A percentile compares a stretch with the other conserved stretches of the same genome.
These are phyloP conservation scores for Ramularia endophylla DNA, from an alignment of 2,329 filamentous ascomycete genomes.

Conservation along the genomic window DNA sequence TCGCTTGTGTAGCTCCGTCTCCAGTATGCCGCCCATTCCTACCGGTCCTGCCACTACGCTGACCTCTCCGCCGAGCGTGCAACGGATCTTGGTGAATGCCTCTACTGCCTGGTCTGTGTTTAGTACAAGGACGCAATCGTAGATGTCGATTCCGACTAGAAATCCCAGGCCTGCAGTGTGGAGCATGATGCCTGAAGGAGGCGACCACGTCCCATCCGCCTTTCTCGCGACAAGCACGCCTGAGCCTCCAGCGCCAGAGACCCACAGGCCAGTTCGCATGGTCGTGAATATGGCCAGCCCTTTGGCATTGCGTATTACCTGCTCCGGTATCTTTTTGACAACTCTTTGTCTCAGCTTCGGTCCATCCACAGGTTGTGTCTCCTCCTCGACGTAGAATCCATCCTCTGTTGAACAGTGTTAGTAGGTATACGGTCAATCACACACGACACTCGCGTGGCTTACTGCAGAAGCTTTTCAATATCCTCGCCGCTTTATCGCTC, in stretches of 20 bases:
- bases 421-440: conserved; percentile 4
- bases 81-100: conserved; percentile 70
- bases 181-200: conserved; percentile 82
- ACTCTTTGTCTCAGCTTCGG: conserved; percentile 58
- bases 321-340: conserved; percentile 76
- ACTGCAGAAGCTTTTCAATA: conserved; percentile 87
- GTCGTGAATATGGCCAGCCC: conserved; percentile 92
- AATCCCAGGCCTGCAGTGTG: conserved; percentile 88
- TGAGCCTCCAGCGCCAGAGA: conserved; percentile 84
- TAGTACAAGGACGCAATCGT: conserved; percentile 90
- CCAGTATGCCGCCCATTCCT: conserved; percentile 66
- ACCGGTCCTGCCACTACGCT: conserved; percentile 72
- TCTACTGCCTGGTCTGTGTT: conserved; percentile 81
- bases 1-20: conserved; percentile 61
- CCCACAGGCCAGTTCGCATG: conserved; percentile 88
- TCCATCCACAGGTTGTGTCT: conserved; percentile 39
- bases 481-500: conserved; percentile 84
- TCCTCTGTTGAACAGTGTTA: conserved; percentile 43
- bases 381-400: conserved; percentile 60
- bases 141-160: conserved; percentile 86
- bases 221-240: conserved; percentile 80
- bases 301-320: conserved; percentile 80
- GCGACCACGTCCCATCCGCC: conserved; percentile 83
- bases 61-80: conserved; percentile 77
- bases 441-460: conserved; percentile 30